Evolutionary conservation across 352 stramenopile species (phyloP).

Genomic region (Phytophthora hybrid): DNA sequence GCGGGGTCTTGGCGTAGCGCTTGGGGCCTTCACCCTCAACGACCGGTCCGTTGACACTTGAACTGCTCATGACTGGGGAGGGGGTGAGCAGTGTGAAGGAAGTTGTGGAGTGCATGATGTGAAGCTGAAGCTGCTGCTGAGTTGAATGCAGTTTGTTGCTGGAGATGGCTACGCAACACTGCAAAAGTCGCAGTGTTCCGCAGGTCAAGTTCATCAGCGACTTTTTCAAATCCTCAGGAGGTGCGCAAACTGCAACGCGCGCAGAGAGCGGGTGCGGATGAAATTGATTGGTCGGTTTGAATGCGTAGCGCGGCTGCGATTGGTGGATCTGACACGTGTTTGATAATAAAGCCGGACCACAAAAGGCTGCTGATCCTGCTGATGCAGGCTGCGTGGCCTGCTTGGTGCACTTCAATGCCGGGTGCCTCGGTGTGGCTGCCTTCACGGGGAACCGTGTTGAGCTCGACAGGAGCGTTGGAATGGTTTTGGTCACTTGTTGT

Average conservation of each 20-base stretch:
- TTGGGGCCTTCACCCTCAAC: conserved; percentile 27
- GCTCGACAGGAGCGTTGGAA: neutral
- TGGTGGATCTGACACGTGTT: conserved; percentile 1
- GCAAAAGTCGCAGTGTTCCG: conserved; percentile 22
- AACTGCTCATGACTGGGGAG: conserved; percentile 25
- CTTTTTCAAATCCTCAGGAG: conserved; percentile 24
- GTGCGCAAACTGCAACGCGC: conserved; percentile 24
- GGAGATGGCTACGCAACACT: conserved; percentile 7
- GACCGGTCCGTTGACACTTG: conserved; percentile 36
- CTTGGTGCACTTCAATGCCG: neutral
- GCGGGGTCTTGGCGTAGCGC: conserved; percentile 61
- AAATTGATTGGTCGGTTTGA: conserved; percentile 21
- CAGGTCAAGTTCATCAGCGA: conserved; percentile 26
- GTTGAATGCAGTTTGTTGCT: neutral
- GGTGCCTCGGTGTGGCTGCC: too few species aligned
- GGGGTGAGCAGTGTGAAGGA: conserved; percentile 2
- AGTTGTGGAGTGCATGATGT: conserved; percentile 32
- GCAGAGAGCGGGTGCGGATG: neutral
- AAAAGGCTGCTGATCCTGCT: conserved; percentile 8
- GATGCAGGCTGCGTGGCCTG: conserved; percentile 26
- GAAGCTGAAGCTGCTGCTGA: too few species aligned
- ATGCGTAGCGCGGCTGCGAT: conserved; percentile 15
- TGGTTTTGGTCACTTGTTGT: neutral
- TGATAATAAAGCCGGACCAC: neutral
- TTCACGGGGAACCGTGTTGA: neutral